Conservation (phyloP, 441 rosid species). For the Euphorbia schlechtendalii region DNA sequence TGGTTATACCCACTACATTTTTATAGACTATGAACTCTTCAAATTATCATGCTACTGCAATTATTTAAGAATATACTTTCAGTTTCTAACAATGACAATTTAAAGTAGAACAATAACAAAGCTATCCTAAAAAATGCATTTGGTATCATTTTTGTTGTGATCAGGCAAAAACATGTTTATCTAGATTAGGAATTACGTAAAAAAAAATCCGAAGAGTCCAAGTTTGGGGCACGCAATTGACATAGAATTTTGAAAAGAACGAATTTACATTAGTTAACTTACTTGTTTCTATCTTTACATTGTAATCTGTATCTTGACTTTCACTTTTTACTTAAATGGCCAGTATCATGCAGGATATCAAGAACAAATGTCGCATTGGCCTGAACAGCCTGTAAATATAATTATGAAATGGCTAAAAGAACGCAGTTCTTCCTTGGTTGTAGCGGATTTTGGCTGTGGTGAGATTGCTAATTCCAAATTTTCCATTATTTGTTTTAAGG, state of each 20-base stretch:
- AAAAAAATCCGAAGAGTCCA: neutral
- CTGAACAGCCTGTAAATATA: slow-evolving; percentile 74
- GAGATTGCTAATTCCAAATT: slow-evolving; percentile 23
- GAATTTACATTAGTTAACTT: neutral
- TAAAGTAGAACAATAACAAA: neutral
- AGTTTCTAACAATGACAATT: neutral
- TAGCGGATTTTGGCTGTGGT: slow-evolving; percentile 99
- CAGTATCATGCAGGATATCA: slow-evolving; percentile 96
- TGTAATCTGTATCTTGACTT: slow-evolving; percentile 12
- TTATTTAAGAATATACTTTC: neutral
- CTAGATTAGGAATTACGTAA: neutral
- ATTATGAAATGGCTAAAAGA: slow-evolving; percentile 61
- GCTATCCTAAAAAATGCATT: neutral
- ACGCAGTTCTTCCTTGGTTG: slow-evolving; percentile 58
- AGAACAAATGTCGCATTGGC: slow-evolving; percentile 93
- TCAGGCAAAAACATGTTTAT: too few relatives aligned
- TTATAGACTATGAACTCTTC: neutral
- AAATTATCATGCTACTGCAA: neutral
- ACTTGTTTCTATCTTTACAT: neutral
- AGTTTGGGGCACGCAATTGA: neutral
- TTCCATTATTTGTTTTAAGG: slow-evolving; percentile 3
- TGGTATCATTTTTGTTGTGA: too few relatives aligned
- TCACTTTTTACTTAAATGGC: slow-evolving; percentile 19
- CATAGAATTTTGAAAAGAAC: neutral
- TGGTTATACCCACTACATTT: neutral